These are phyloP conservation scores for Iberis pinnata DNA, from an alignment of 345 rosid species.

Conservation along the genomic window DNA sequence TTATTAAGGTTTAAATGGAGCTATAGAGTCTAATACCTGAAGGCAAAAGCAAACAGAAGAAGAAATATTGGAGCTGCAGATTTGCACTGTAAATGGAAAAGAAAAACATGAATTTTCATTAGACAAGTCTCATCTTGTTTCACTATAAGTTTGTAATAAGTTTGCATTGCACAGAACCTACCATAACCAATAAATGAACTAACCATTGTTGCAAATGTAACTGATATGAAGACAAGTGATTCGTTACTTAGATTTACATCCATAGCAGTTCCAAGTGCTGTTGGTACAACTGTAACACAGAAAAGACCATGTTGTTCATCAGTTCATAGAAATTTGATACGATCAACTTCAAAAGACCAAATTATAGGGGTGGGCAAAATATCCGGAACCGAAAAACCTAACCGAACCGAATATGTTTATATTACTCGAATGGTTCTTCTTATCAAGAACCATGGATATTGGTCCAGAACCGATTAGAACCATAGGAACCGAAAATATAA, in stretches of 20 bases:
- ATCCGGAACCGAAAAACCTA: too few relatives aligned
- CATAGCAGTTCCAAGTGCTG: constrained; percentile 95
- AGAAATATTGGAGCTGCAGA: constrained; percentile 98
- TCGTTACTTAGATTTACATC: constrained; percentile 93
- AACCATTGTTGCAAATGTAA: constrained; percentile 99
- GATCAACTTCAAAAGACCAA: constrained; percentile 22
- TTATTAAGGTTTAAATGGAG: background rate
- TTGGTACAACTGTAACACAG: constrained; percentile 98
- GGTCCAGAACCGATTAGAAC: too few relatives aligned
- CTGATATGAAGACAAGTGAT: constrained; percentile 96
- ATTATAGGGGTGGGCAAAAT: too few relatives aligned
- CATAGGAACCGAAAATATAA: too few relatives aligned
- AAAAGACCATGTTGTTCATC: constrained; percentile 82
- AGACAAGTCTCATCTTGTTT: constrained; percentile 8
- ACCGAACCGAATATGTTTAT: too few relatives aligned
- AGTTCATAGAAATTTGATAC: constrained; percentile 57
- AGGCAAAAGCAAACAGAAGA: constrained; percentile 93
- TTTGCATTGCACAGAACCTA: too few relatives aligned
- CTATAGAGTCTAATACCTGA: constrained; percentile 53
- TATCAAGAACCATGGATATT: too few relatives aligned
- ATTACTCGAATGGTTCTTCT: too few relatives aligned
- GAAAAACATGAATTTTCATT: constrained; percentile 12
- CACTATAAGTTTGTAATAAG: too few relatives aligned
- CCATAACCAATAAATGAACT: constrained; percentile 28
- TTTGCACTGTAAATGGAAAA: constrained; percentile 70